Percentiles rank a stretch among this genome's conserved stretches.
These are phyloP conservation scores for Penicillium sp. DNA, from an alignment of 2,329 filamentous ascomycete species.

Conservation along the genomic window DNA sequence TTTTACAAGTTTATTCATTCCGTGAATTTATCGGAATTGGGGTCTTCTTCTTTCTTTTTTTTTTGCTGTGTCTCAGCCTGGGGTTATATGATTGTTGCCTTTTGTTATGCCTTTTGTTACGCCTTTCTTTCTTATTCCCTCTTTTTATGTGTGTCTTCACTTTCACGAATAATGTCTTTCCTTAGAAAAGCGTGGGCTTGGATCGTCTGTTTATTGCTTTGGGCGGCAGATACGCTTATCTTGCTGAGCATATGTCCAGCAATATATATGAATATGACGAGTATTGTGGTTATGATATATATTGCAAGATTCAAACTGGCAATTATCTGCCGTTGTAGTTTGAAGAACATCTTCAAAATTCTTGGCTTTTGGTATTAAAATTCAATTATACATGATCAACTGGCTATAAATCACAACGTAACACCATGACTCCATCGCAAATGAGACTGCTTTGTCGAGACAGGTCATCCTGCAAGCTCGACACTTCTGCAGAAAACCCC, in stretches of 20 bases:
- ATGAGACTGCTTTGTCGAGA: no score
- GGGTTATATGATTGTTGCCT: neutral
- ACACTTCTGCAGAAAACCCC: neutral
- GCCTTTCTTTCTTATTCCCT: constrained; percentile 1
- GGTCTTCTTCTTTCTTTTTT: no score
- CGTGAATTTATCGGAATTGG: neutral
- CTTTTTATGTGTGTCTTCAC: neutral
- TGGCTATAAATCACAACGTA: neutral
- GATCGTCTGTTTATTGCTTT: neutral
- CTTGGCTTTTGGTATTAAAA: no score
- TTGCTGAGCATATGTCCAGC: neutral
- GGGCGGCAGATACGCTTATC: neutral
- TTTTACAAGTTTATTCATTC: neutral
- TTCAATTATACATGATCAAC: neutral
- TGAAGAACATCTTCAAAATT: neutral
- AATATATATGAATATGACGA: neutral
- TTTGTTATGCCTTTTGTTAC: neutral
- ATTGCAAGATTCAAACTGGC: neutral
- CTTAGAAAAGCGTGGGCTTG: constrained; percentile 7
- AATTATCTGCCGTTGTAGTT: neutral
- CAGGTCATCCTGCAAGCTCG: neutral
- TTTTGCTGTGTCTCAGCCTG: neutral
- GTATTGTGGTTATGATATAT: neutral
- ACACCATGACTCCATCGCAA: neutral
- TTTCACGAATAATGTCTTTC: constrained; percentile 13